Evolutionary conservation across 225 moss, liverwort and hornwort species (phyloP).

Genomic region (Climacium dendroides): DNA sequence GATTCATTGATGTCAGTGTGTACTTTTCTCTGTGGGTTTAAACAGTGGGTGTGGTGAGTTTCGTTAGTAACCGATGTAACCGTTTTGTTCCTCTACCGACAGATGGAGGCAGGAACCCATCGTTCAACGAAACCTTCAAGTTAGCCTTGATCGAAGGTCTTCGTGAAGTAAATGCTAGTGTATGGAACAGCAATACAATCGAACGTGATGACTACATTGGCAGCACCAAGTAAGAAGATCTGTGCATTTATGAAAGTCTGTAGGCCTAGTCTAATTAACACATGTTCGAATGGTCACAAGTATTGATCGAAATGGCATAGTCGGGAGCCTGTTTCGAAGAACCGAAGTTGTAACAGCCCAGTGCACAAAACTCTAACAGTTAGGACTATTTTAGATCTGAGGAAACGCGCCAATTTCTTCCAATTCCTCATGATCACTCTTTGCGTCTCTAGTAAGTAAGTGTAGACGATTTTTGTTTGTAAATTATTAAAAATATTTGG

Average conservation of each 20-base stretch:
- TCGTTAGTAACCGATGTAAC: background rate
- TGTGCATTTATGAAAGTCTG: background rate
- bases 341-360: background rate
- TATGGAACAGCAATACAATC: conserved; percentile 80
- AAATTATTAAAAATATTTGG: background rate
- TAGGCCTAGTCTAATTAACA: background rate
- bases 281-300: background rate
- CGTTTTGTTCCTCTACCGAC: conserved; percentile 12
- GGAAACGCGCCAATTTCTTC: background rate
- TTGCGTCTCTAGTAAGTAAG: background rate
- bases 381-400: background rate
- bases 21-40: background rate
- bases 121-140: conserved; percentile 68
- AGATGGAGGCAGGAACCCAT: conserved; percentile 93
- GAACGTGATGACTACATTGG: conserved; percentile 76
- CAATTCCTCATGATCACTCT: background rate
- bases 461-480: background rate
- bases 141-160: conserved; percentile 74
- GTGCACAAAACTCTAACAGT: background rate
- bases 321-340: background rate
- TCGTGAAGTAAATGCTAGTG: conserved; percentile 59
- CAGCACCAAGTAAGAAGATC: conserved; percentile 32
- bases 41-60: too few relatives aligned
- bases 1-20: background rate
- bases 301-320: background rate